Evolutionary conservation across 805 yeast species (phyloP), one percentile per base, ranked within the genome.

Genomic region (Ogataea populi-albae): DNA sequence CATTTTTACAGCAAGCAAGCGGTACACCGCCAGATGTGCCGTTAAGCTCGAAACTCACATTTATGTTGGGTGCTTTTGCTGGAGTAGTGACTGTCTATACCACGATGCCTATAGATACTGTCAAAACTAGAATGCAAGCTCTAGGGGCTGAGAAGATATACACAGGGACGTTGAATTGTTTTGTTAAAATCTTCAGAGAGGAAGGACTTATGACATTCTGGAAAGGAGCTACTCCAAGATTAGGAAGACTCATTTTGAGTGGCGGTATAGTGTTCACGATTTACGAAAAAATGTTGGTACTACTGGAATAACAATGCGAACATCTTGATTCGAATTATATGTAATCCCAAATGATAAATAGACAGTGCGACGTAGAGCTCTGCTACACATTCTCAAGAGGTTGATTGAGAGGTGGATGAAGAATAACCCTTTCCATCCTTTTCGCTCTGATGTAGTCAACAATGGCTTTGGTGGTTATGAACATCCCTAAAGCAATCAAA

Each of bases 251-350:
- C 56, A 78, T 89, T 23, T 71, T 91, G 55, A 84, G 95, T 64
- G 98, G 98, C 43, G 98, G 98, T 52, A 91, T 91, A 48, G 97
- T 93, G 19, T 91, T 91, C 65, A 93, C 98, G 15, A 86, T 93
- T 38, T 91, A 91, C 61, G 98, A 91, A 60, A 86, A 88, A 64
- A 82, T 91, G 67, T 69, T 91, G 60, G 75, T 69, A 24, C 34
- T 81, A n/a, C 53, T 81, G 59, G 63, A 54, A 15, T 73, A 54
- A 44, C 23, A 7, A 18, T 26, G 22, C n/a, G n/a, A n/a, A n/a
- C n/a, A n/a, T n/a, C n/a, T n/a, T n/a, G n/a, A n/a, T n/a, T n/a
- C n/a, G n/a, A n/a, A n/a, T n/a, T n/a, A n/a, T n/a, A n/a, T n/a
- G n/a, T n/a, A n/a, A n/a, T n/a, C n/a, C n/a, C n/a, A n/a, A n/a